phyloP scores from a whole-genome alignment of 2,329 filamentous ascomycete species.

The Acrodontium crateriforme region DNA sequence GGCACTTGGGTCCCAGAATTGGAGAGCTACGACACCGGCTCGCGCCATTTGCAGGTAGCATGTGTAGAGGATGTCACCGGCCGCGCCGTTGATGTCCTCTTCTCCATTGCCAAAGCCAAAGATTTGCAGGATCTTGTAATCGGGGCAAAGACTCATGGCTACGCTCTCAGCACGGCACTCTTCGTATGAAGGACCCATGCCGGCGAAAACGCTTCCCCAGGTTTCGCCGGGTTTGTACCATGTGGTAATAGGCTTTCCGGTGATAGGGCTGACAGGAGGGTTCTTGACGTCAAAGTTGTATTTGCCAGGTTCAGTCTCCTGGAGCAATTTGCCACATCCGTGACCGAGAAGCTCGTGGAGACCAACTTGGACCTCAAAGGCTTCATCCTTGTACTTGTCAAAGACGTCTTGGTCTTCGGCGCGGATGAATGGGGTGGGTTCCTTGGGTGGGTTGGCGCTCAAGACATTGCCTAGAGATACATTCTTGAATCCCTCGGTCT shows the following conservation, averaged over 20 bases:
- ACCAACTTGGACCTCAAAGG: conserved; percentile 92
- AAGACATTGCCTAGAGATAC: conserved; percentile 88
- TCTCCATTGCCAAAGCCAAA: conserved; percentile 79
- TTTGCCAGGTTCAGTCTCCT: conserved; percentile 67
- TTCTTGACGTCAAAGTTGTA: conserved; percentile 82
- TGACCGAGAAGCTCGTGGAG: conserved; percentile 83
- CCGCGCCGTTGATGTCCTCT: conserved; percentile 38
- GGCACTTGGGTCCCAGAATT: conserved; percentile 88
- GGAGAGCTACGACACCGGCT: conserved; percentile 74
- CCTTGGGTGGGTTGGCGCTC: conserved; percentile 78
- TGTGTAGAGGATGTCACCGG: conserved; percentile 76
- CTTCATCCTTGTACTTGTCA: conserved; percentile 67
- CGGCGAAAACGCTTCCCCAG: conserved; percentile 84
- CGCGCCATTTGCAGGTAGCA: conserved; percentile 89
- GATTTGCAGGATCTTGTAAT: conserved; percentile 76
- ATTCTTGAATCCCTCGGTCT: conserved; percentile 81
- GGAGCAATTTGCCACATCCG: conserved; percentile 83
- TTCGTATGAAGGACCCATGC: conserved; percentile 77
- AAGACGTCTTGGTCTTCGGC: conserved; percentile 65
- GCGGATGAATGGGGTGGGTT: conserved; percentile 81
- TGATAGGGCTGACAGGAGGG: conserved; percentile 69
- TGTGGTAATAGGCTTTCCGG: conserved; percentile 59
- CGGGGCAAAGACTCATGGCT: conserved; percentile 79
- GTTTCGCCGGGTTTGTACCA: conserved; percentile 96
- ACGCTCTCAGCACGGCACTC: conserved; percentile 91